Conservation (phyloP, 441 rosid genomes). For the Kokia cookei region DNA sequence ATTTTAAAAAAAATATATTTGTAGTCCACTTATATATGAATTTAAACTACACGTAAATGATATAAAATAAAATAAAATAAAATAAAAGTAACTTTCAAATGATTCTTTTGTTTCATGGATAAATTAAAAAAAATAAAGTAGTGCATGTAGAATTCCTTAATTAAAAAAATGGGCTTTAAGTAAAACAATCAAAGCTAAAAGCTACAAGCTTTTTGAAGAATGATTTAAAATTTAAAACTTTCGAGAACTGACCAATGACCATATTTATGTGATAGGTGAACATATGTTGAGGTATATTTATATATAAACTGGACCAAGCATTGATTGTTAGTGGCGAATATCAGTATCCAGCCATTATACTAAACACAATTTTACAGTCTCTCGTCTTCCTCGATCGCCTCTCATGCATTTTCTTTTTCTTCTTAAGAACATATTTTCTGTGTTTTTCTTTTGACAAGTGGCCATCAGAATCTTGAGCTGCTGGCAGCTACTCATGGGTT, state of each 20-base stretch:
- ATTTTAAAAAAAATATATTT: too few relatives aligned
- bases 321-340: slow-evolving; percentile 6
- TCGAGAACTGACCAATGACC: background rate
- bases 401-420: background rate
- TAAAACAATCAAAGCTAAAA: background rate
- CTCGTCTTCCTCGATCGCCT: background rate
- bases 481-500: background rate
- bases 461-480: background rate
- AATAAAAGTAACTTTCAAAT: background rate
- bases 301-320: background rate
- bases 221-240: background rate
- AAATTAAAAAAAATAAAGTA: background rate
- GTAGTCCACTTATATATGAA: background rate
- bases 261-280: background rate
- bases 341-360: background rate
- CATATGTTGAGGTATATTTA: background rate
- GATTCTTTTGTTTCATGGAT: background rate
- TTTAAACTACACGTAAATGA: background rate
- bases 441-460: background rate
- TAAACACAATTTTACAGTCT: background rate
- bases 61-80: background rate
- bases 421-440: background rate
- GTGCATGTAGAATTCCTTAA: background rate
- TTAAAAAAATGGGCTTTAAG: background rate
- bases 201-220: background rate